Base-by-base conservation (phyloP, 116 monocot species). In the Cymodocea nodosa region DNA sequence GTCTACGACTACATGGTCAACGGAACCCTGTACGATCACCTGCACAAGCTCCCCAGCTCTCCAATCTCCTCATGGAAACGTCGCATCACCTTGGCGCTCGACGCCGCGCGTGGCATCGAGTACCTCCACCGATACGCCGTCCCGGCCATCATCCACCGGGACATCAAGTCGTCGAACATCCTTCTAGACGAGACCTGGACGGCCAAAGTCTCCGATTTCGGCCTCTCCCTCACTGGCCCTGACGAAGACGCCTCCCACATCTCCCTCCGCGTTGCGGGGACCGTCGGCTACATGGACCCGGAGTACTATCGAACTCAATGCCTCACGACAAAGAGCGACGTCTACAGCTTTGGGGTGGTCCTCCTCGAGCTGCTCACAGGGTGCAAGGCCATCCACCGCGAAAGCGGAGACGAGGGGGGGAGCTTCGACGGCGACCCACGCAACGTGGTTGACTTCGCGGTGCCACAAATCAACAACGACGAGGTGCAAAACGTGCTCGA, bases 151-250 rank as follows among this genome's bases (percentile, higher is more conserved):
- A 83, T 92, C 59, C 92, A 92, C 73, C 85, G 85, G 2, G 92
- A 92, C 81, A 85, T 92, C 61, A 92, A 92, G 65, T 79, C 92
- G n/a, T 79, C 84, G 49, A 92, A 92, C 78, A 92, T 92, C 55
- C 68, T 92, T 11, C 81, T 92, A 9, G 85, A 78, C 68, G 79
- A 73, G 35, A 15, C 25, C 10, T 83, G 84, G 83, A 79, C 85
- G 10, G 88, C 92, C 39, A 88, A 88, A 65, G 83, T 92, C 9
- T 69, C 92, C 50, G 92, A 92, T 52, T 92, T 92, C 68, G 88
- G 92, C 5, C 75, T 87, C 0, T 87, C 83, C 19, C 66, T 84
- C 4, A 51, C 79, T 24, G 74, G 52, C 17, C 71, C 76, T 4
- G 74, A 68, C 13, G 82, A 70, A 50, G 82, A 74, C 40, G 59